phyloP scores from a whole-genome alignment of 805 yeast species.

The Dipodascopsis tothii region DNA sequence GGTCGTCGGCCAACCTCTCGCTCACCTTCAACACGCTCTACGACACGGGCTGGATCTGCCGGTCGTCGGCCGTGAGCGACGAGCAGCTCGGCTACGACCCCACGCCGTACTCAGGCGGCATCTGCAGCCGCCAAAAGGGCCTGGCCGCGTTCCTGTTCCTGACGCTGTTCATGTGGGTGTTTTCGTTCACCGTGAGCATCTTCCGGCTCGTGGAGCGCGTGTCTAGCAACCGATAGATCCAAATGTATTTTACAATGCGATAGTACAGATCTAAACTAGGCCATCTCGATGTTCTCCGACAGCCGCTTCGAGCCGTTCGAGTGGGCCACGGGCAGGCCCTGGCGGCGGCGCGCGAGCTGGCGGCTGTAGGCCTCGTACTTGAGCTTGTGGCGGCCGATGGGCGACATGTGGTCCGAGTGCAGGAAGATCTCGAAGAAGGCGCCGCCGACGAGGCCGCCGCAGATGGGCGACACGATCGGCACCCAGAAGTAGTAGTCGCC shows the following conservation, averaged over 20 bases:
- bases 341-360: too few species aligned
- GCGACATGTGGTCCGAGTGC: neutral
- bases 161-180: slow-evolving; percentile 71
- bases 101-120: slow-evolving; percentile 23
- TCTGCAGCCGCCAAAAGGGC: slow-evolving; percentile 73
- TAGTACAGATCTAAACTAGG: too few species aligned
- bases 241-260: too few species aligned
- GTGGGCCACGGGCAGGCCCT: too few species aligned
- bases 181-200: slow-evolving; percentile 75
- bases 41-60: slow-evolving; percentile 78
- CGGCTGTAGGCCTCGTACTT: neutral
- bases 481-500: slow-evolving; percentile 47
- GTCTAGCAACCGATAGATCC: too few species aligned
- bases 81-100: slow-evolving; percentile 24
- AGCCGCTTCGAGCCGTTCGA: too few species aligned
- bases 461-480: slow-evolving; percentile 44
- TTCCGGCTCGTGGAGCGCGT: too few species aligned
- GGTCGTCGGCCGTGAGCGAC: slow-evolving; percentile 3
- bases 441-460: slow-evolving; percentile 41
- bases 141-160: slow-evolving; percentile 72
- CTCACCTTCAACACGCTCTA: slow-evolving; percentile 75
- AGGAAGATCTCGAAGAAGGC: neutral
- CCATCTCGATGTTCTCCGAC: too few species aligned
- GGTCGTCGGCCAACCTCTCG: slow-evolving; percentile 80
- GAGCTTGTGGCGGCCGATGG: neutral